Evolutionary conservation across 2,329 filamentous ascomycete genomes (phyloP).

Genomic region (Periconia sp.): DNA sequence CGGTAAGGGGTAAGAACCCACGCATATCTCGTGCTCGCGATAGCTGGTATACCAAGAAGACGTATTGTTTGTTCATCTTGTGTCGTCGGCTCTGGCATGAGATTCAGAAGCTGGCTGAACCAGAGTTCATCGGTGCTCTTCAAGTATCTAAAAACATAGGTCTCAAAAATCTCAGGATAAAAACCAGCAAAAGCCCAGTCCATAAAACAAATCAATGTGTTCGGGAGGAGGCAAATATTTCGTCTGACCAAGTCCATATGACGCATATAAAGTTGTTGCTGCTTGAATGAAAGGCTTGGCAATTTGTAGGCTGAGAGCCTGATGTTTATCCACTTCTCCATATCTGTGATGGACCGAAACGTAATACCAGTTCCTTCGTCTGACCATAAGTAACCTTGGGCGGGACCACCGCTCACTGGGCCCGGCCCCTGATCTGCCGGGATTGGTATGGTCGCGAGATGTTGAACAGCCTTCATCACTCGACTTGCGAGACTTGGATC

Average conservation of each 20-base stretch:
- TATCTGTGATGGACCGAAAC: constrained; percentile 4
- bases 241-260: constrained; percentile 14
- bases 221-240: constrained; percentile 10
- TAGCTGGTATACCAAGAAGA: not conserved
- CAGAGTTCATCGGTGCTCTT: constrained; percentile 1
- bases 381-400: constrained; percentile 9
- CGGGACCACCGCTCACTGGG: constrained; percentile 2
- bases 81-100: not conserved
- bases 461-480: constrained; percentile 4
- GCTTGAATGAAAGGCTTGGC: constrained; percentile 2
- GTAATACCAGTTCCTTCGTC: constrained; percentile 2
- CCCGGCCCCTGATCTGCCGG: constrained; percentile 7
- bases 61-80: not conserved
- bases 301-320: constrained; percentile 4
- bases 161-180: constrained; percentile 12
- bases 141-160: constrained; percentile 2
- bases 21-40: constrained; percentile 2
- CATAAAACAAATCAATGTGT: constrained; percentile 10
- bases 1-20: no score
- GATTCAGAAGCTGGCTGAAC: constrained; percentile 6
- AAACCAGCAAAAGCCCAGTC: constrained; percentile 19
- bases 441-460: constrained; percentile 8
- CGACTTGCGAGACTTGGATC: not conserved
- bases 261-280: constrained; percentile 4
- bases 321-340: constrained; percentile 10